Conservation (phyloP, 2,329 filamentous ascomycete genomes). For the Claviceps africana region DNA sequence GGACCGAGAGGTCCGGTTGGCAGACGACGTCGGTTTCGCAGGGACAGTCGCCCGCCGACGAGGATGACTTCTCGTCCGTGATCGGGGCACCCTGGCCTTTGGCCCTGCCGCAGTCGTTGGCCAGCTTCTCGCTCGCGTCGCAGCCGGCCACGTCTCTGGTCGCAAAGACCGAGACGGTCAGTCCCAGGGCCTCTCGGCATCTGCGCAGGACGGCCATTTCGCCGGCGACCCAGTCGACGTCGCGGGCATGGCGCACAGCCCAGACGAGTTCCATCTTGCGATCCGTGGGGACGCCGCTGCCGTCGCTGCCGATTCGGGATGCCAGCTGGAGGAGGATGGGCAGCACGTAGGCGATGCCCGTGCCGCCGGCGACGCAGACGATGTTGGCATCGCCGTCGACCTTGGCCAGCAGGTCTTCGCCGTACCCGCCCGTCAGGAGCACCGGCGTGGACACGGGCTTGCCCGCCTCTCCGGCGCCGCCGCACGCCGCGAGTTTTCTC, state of each 20-base stretch:
- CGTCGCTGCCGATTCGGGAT: constrained; percentile 26
- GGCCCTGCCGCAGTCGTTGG: constrained; percentile 2
- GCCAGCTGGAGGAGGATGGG: constrained; percentile 21
- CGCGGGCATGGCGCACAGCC: constrained; percentile 40
- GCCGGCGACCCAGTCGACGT: constrained; percentile 42
- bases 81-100: constrained; percentile 10
- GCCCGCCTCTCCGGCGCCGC: constrained; percentile 8
- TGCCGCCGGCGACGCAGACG: constrained; percentile 26
- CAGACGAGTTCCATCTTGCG: constrained; percentile 48
- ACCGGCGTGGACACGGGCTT: constrained; percentile 32
- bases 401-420: constrained; percentile 31
- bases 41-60: constrained; percentile 11
- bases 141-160: constrained; percentile 33
- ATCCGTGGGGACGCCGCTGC: constrained; percentile 27
- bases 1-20: constrained; percentile 13
- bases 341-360: constrained; percentile 26
- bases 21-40: constrained; percentile 10
- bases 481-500: constrained; percentile 10
- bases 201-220: constrained; percentile 39
- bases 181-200: constrained; percentile 20
- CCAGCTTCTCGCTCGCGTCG: constrained; percentile 8
- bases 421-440: constrained; percentile 51
- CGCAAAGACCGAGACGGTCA: constrained; percentile 44
- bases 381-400: constrained; percentile 26
- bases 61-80: constrained; percentile 6